These are phyloP conservation scores for Russula dissimulans DNA, from an alignment of 768 basidiomycete genomes.

Conservation along the genomic window DNA sequence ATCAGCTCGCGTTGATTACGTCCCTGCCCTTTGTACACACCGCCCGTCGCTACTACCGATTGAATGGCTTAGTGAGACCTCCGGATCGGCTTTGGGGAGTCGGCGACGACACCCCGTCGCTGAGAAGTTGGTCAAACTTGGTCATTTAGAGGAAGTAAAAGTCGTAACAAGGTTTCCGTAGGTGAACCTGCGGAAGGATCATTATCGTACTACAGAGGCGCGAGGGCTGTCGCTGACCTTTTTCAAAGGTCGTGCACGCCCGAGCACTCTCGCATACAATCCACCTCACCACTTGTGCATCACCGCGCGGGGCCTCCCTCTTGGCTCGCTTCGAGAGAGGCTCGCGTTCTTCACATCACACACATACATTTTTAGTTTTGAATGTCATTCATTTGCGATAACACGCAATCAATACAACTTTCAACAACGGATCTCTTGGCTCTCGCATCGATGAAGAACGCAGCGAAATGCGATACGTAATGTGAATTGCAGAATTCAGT, in stretches of 20 bases:
- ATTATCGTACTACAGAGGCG: constrained; percentile 38
- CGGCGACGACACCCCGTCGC: constrained; percentile 32
- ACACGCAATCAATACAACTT: constrained; percentile 30
- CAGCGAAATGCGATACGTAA: constrained; percentile 73
- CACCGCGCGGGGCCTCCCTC: constrained; percentile 18
- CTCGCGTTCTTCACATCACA: not conserved
- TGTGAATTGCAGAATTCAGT: constrained; percentile 73
- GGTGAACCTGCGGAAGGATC: constrained; percentile 79
- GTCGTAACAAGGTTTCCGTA: constrained; percentile 76
- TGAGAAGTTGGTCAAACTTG: constrained; percentile 35
- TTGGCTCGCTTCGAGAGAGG: not conserved
- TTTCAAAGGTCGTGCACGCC: constrained; percentile 24
- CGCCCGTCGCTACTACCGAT: constrained; percentile 87
- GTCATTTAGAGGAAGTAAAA: constrained; percentile 36
- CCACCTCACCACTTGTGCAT: constrained; percentile 42
- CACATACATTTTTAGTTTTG: not conserved
- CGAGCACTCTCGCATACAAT: constrained; percentile 19
- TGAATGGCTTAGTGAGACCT: constrained; percentile 87
- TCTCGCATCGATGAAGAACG: constrained; percentile 24
- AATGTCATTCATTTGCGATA: constrained; percentile 9
- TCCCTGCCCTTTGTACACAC: constrained; percentile 89
- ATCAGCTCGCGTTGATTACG: constrained; percentile 84
- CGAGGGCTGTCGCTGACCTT: constrained; percentile 18
- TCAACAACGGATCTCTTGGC: constrained; percentile 48
- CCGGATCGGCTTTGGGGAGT: constrained; percentile 47